A percentile compares a stretch with the other conserved stretches of the same genome.
These are phyloP conservation scores for Brassica napus DNA, from an alignment of 345 rosid species.

Conservation along the genomic window Da-Ae NC_063450.1:40900501-40901000, in stretches of 20 bases:
- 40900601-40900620: not conserved
- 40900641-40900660: not conserved
- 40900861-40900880: not conserved
- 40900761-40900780: constrained; percentile 10
- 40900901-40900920: no score
- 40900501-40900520: not conserved
- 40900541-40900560: not conserved
- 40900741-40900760: constrained; percentile 19
- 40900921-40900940: no score
- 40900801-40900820: constrained; percentile 9
- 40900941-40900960: no score
- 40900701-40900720: constrained; percentile 20
- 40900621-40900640: not conserved
- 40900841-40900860: not conserved
- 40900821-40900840: not conserved
- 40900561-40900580: not conserved
- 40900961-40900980: no score
- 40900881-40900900: no score
- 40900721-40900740: constrained; percentile 16
- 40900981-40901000: no score
- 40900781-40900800: constrained; percentile 16
- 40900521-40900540: not conserved
- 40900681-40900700: constrained; percentile 30
- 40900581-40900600: not conserved
- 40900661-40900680: constrained; percentile 14